Base-by-base conservation (phyloP, 805 yeast genomes). In the Jamesozyma hellenica region DNA sequence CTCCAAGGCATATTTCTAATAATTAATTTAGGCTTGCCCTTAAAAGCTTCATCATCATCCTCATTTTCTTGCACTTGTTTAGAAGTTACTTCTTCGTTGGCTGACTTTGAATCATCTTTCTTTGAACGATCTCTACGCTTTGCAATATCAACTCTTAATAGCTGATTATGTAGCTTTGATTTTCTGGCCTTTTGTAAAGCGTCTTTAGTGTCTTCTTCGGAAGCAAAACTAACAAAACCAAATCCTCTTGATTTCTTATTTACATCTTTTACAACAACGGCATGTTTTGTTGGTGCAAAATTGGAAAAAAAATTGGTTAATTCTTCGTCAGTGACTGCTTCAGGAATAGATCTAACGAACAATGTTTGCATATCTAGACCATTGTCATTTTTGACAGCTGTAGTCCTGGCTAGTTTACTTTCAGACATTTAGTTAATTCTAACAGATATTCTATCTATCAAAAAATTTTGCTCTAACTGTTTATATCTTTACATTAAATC, bases 1-100 rank as follows among this genome's bases (percentile, higher is more conserved):
- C 95, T 80, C 98, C 98, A 92, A 11, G 98, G 98, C 61, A 92
- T 72, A 58, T 92, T 92, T 56, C 98, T 74, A 29, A 92, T 70
- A 49, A 92, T 87, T 42, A 92, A 66, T 50, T 95, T 76, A 3
- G 97, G 88, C 49, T 81, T 75, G 60, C 95, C 79, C 55, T 81
- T 82, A 49, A 57, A 38, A n/a, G 73, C 70, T 16, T 67, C 69
- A 36, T 65, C 65, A 26, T 46, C 45, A 28, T 46, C 49, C 29
- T 48, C 42, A 2, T 41, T 32, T 6, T 19, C 26, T 1, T 45
- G 36, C 27, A 35, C 41, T 17, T 40, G 40, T 17, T 34, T 34
- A n/a, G 36, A 28, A 9, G 4, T 28, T 49, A 7, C 41, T 26
- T 11, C 32, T 41, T 19, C 40, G 45, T 15, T 33, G 40, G 18